Percentiles rank a stretch among this genome's conserved stretches.
phyloP scores from a whole-genome alignment of 2,329 filamentous ascomycete genomes.

The Neopestalotiopsis clavispora region DNA sequence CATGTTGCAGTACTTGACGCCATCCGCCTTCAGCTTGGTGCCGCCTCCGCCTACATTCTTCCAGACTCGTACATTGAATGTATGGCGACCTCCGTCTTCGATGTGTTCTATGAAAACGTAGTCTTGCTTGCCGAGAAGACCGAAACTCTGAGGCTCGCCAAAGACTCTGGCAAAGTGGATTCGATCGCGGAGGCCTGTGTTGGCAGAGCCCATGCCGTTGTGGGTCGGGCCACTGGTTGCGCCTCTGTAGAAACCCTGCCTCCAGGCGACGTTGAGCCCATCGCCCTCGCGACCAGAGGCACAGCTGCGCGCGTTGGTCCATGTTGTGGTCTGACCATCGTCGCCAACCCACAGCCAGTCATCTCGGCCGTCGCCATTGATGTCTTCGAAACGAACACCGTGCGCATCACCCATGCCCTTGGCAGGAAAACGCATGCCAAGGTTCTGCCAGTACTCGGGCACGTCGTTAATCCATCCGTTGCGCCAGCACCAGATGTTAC shows the following conservation, averaged over 20 bases:
- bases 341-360: slow-evolving; percentile 31
- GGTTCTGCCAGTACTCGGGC: slow-evolving; percentile 39
- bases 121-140: slow-evolving; percentile 19
- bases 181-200: slow-evolving; percentile 14
- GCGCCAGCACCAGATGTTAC: slow-evolving; percentile 38
- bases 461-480: slow-evolving; percentile 30
- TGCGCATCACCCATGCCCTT: slow-evolving; percentile 26
- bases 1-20: slow-evolving; percentile 36
- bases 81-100: slow-evolving; percentile 12
- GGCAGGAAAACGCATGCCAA: slow-evolving; percentile 29
- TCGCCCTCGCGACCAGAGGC: slow-evolving; percentile 23
- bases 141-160: slow-evolving; percentile 20
- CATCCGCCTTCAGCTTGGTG: slow-evolving; percentile 32
- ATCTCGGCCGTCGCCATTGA: slow-evolving; percentile 29
- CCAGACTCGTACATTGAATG: slow-evolving; percentile 24
- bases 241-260: slow-evolving; percentile 21
- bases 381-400: slow-evolving; percentile 29
- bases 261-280: slow-evolving; percentile 29
- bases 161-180: slow-evolving; percentile 32
- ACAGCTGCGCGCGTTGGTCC: slow-evolving; percentile 30
- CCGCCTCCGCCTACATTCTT: slow-evolving; percentile 28
- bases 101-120: slow-evolving; percentile 27
- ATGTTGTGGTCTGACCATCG: slow-evolving; percentile 24
- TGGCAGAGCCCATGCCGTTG: slow-evolving; percentile 15
- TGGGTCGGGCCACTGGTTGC: slow-evolving; percentile 22